Conservation (phyloP, 2,329 filamentous ascomycete species). For the Bimuria novae-zelandiae region DNA sequence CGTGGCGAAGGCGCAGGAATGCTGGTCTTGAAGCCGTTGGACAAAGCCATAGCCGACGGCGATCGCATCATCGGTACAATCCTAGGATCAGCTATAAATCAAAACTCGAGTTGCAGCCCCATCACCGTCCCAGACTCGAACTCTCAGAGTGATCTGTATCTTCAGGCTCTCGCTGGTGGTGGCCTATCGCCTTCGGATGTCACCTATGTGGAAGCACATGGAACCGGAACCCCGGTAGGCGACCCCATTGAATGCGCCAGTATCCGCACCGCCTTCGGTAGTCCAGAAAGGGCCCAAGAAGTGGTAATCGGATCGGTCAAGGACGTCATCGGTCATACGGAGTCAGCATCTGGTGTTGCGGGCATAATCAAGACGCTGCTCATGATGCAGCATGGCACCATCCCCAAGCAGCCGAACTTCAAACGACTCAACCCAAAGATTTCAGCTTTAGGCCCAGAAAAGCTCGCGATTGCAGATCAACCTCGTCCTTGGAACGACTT, state of each 20-base stretch:
- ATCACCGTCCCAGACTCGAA: slow-evolving; percentile 16
- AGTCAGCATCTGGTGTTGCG: slow-evolving; percentile 40
- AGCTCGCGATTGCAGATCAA: neutral
- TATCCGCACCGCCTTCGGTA: slow-evolving; percentile 23
- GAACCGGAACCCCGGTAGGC: slow-evolving; percentile 25
- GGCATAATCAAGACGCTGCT: slow-evolving; percentile 27
- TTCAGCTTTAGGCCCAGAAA: slow-evolving; percentile 11
- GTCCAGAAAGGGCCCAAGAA: neutral
- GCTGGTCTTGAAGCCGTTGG: slow-evolving; percentile 56
- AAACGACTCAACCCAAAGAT: slow-evolving; percentile 29
- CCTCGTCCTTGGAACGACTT: neutral
- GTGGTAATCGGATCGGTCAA: slow-evolving; percentile 40
- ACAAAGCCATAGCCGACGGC: slow-evolving; percentile 55
- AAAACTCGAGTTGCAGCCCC: slow-evolving; percentile 12
- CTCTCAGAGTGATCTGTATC: slow-evolving; percentile 14
- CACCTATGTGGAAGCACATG: slow-evolving; percentile 22
- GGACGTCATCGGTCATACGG: slow-evolving; percentile 41
- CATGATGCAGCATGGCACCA: slow-evolving; percentile 20
- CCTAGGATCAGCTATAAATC: slow-evolving; percentile 16
- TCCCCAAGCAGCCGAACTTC: slow-evolving; percentile 19
- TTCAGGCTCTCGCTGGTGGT: neutral
- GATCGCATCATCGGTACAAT: slow-evolving; percentile 54
- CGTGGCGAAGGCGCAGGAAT: slow-evolving; percentile 55
- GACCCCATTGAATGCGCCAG: slow-evolving; percentile 25
- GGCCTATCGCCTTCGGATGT: slow-evolving; percentile 8